These are phyloP conservation scores for Rhodomyrtus psidioides DNA, from an alignment of 441 rosid genomes.

Conservation along the genomic window DNA sequence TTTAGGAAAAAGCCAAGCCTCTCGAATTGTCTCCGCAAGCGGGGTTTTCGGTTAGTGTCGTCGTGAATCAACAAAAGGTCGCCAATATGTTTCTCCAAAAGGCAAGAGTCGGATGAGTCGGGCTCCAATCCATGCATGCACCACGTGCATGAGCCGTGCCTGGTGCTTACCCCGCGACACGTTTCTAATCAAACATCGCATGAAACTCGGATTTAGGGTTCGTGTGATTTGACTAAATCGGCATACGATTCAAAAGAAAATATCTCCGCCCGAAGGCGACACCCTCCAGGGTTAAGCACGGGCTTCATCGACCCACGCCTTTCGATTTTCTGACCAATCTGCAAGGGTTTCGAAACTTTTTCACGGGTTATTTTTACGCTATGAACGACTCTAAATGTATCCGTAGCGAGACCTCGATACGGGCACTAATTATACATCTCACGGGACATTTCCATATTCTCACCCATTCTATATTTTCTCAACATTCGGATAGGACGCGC, in stretches of 20 bases:
- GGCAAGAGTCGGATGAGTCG: background rate
- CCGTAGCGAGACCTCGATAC: background rate
- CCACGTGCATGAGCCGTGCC: background rate
- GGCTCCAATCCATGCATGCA: background rate
- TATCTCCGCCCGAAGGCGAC: background rate
- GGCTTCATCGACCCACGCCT: background rate
- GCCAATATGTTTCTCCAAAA: background rate
- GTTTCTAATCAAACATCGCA: background rate
- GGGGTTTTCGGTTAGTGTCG: background rate
- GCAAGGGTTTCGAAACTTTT: background rate
- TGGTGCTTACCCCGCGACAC: background rate
- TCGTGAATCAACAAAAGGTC: background rate
- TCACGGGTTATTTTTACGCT: background rate
- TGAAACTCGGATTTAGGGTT: background rate
- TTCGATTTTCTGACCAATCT: background rate
- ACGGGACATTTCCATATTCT: background rate
- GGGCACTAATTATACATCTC: background rate
- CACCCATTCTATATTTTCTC: background rate
- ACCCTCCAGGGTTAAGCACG: background rate
- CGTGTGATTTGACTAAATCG: background rate
- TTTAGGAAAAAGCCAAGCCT: background rate
- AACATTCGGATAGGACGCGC: background rate
- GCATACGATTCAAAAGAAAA: background rate
- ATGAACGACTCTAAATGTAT: background rate
- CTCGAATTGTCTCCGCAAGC: background rate